Evolutionary conservation across 345 rosid species (phyloP).

Genomic region (Citrus sinensis): DNA sequence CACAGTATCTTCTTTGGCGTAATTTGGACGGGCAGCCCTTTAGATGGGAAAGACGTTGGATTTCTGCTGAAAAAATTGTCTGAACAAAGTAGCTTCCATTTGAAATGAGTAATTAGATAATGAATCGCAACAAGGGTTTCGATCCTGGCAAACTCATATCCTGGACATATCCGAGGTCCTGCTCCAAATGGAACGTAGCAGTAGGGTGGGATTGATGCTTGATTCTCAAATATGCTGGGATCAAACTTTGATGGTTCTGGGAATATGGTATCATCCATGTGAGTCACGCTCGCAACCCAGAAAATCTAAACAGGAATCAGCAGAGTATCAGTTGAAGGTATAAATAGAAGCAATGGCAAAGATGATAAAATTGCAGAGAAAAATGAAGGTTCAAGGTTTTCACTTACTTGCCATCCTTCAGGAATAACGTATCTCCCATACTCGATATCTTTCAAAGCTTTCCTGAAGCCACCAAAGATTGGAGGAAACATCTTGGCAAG

Average conservation of each 20-base stretch:
- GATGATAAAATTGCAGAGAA: neutral
- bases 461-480: slow-evolving; percentile 46
- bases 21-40: slow-evolving; percentile 39
- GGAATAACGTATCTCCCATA: slow-evolving; percentile 44
- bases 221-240: slow-evolving; percentile 46
- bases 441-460: slow-evolving; percentile 38
- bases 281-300: slow-evolving; percentile 46
- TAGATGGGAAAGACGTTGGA: slow-evolving; percentile 45
- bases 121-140: slow-evolving; percentile 46
- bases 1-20: slow-evolving; percentile 17
- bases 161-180: slow-evolving; percentile 56
- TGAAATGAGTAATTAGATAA: slow-evolving; percentile 42
- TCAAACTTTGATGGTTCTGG: slow-evolving; percentile 42
- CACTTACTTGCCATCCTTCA: slow-evolving; percentile 48
- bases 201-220: slow-evolving; percentile 44
- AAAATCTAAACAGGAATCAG: slow-evolving; percentile 24
- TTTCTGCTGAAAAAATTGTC: slow-evolving; percentile 38
- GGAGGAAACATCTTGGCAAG: slow-evolving; percentile 46
- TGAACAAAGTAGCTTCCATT: slow-evolving; percentile 35
- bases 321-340: neutral
- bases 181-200: slow-evolving; percentile 47
- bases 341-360: too few species aligned
- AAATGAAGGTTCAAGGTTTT: neutral
- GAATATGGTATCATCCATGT: slow-evolving; percentile 44
- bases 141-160: slow-evolving; percentile 47